phyloP scores from a whole-genome alignment of 1,284 basidiomycete genomes.

The Agroathelia rolfsii region DNA sequence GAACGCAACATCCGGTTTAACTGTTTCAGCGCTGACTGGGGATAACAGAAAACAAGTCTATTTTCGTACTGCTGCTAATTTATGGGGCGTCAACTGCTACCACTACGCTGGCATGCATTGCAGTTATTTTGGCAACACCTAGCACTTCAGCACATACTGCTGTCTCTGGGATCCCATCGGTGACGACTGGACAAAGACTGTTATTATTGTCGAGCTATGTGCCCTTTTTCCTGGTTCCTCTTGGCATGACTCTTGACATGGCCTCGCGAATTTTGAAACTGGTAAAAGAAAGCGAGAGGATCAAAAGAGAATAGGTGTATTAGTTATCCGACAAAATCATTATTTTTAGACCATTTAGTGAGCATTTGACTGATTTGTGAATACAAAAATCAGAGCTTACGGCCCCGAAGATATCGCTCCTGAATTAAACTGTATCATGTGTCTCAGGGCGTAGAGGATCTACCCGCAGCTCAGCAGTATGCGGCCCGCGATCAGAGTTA shows the following conservation, averaged over 20 bases:
- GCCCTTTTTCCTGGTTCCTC: constrained; percentile 65
- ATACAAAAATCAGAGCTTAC: too few species aligned
- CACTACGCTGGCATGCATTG: constrained; percentile 65
- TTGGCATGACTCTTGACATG: constrained; percentile 70
- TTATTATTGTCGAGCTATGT: constrained; percentile 65
- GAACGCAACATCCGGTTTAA: neutral
- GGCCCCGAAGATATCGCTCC: too few species aligned
- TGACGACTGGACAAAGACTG: constrained; percentile 34
- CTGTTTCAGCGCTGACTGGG: too few species aligned
- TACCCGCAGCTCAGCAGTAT: too few species aligned
- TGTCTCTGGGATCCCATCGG: constrained; percentile 22
- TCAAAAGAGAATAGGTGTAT: too few species aligned
- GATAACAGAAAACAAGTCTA: constrained; percentile 32
- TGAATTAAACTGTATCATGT: too few species aligned
- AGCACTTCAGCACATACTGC: constrained; percentile 23
- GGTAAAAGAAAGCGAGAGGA: too few species aligned
- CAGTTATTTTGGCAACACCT: constrained; percentile 42
- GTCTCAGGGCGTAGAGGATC: too few species aligned
- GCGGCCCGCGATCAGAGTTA: too few species aligned
- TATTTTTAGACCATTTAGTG: too few species aligned
- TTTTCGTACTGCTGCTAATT: constrained; percentile 50
- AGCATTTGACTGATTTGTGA: too few species aligned
- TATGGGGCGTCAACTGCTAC: constrained; percentile 76
- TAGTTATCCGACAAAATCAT: too few species aligned
- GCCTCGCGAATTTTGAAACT: constrained; percentile 31